Conservation (phyloP, 2,329 filamentous ascomycete species). For the Amphichorda felina region DNA sequence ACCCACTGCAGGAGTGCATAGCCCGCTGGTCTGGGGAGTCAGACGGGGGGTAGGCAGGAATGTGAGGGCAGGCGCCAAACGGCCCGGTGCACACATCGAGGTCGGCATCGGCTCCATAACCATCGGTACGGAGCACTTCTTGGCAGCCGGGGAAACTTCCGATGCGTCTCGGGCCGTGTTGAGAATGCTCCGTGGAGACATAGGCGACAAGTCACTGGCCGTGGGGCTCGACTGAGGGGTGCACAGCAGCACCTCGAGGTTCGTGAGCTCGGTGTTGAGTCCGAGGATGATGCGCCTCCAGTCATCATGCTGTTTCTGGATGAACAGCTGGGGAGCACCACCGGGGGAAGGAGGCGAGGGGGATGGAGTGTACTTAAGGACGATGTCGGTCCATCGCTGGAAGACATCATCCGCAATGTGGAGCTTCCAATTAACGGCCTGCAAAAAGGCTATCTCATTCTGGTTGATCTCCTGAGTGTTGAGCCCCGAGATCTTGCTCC, state of each 20-base stretch:
- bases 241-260: constrained; percentile 40
- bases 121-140: constrained; percentile 21
- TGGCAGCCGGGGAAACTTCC: neutral
- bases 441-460: constrained; percentile 86
- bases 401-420: constrained; percentile 86
- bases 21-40: constrained; percentile 42
- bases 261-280: constrained; percentile 45
- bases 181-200: constrained; percentile 30
- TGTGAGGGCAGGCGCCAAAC: constrained; percentile 38
- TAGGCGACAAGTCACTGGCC: constrained; percentile 20
- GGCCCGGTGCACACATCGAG: constrained; percentile 30
- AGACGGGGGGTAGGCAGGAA: constrained; percentile 47
- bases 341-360: constrained; percentile 44
- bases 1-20: constrained; percentile 49
- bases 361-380: constrained; percentile 75
- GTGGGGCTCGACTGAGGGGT: constrained; percentile 7
- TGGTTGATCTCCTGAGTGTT: constrained; percentile 90
- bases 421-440: constrained; percentile 85
- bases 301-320: constrained; percentile 33
- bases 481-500: constrained; percentile 98
- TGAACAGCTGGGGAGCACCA: constrained; percentile 23
- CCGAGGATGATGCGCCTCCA: constrained; percentile 48
- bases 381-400: constrained; percentile 87
- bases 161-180: constrained; percentile 25
- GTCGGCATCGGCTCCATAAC: constrained; percentile 35